A percentile compares a stretch with the other conserved stretches of the same genome.
phyloP scores from a whole-genome alignment of 2,329 filamentous ascomycete genomes.

The Domatiomyces globalis region DNA sequence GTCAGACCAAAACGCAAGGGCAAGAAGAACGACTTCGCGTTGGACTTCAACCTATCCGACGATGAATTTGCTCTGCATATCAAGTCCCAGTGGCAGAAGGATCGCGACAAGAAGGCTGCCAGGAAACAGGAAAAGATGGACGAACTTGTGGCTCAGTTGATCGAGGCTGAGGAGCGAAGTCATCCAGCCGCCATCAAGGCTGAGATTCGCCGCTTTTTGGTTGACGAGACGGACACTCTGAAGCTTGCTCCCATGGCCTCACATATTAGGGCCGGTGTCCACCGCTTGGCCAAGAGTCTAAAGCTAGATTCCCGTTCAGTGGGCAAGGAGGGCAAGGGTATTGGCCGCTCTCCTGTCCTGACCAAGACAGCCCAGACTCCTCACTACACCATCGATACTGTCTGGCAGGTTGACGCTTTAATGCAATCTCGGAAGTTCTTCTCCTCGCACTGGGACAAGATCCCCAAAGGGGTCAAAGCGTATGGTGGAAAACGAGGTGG shows the following conservation, averaged over 20 bases:
- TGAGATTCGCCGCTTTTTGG: conserved; percentile 41
- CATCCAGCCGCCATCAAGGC: conserved; percentile 53
- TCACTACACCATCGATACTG: conserved; percentile 43
- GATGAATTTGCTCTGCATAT: conserved; percentile 51
- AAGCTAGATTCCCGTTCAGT: conserved; percentile 72
- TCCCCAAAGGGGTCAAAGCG: conserved; percentile 16
- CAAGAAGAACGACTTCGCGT: conserved; percentile 38
- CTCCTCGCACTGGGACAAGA: conserved; percentile 16
- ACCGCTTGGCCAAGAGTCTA: conserved; percentile 62
- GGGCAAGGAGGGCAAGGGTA: conserved; percentile 57
- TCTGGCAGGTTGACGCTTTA: conserved; percentile 30
- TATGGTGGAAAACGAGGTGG: conserved; percentile 25
- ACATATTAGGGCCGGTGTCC: conserved; percentile 59
- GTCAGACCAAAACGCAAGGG: conserved; percentile 52
- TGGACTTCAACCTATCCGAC: conserved; percentile 43
- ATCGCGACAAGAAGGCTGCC: conserved; percentile 56
- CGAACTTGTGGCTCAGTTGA: conserved; percentile 49
- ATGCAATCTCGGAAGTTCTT: conserved; percentile 17
- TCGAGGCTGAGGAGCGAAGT: conserved; percentile 40
- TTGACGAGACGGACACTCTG: conserved; percentile 28
- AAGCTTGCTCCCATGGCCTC: conserved; percentile 75
- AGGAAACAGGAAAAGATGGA: conserved; percentile 58
- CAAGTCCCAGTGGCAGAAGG: conserved; percentile 48
- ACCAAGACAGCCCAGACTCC: conserved; percentile 58
- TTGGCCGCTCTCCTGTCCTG: conserved; percentile 60